Evolutionary conservation across 139 green algal species (phyloP).

Genomic region (Bryopsis sp.): DNA sequence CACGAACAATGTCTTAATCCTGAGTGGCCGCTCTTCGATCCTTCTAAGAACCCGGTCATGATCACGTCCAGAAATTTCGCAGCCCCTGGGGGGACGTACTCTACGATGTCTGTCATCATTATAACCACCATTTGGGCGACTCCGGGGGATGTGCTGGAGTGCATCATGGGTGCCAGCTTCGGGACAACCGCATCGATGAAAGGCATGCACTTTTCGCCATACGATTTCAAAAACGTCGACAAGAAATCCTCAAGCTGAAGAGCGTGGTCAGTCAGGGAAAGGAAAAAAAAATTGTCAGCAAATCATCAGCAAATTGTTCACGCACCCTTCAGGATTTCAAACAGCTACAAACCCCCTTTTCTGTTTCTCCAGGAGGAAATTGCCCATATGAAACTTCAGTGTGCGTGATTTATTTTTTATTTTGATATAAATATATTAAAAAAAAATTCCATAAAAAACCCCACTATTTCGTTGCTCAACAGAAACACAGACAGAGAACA

Average conservation of each 20-base stretch:
- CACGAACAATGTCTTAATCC: not conserved
- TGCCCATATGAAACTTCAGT: too few species aligned
- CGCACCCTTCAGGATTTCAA: too few species aligned
- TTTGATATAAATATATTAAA: too few species aligned
- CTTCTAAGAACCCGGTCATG: not conserved
- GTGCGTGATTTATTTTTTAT: too few species aligned
- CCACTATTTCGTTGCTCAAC: too few species aligned
- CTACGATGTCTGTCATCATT: slow-evolving; percentile 12
- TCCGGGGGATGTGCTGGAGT: not conserved
- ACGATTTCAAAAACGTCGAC: too few species aligned
- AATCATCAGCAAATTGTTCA: slow-evolving; percentile 5
- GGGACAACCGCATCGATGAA: not conserved
- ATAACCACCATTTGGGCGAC: not conserved
- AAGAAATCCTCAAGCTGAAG: too few species aligned
- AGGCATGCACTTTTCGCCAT: not conserved
- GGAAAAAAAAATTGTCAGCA: too few species aligned
- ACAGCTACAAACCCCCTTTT: too few species aligned
- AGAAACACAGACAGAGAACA: too few species aligned
- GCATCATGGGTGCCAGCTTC: not conserved
- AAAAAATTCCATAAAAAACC: too few species aligned
- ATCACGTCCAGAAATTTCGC: not conserved
- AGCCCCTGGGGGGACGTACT: not conserved
- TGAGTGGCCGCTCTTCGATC: not conserved
- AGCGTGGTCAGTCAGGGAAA: not conserved
- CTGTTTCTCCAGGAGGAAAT: too few species aligned